Base-by-base conservation (phyloP, 495 filamentous ascomycete genomes). In the Acidomyces sp. region DNA sequence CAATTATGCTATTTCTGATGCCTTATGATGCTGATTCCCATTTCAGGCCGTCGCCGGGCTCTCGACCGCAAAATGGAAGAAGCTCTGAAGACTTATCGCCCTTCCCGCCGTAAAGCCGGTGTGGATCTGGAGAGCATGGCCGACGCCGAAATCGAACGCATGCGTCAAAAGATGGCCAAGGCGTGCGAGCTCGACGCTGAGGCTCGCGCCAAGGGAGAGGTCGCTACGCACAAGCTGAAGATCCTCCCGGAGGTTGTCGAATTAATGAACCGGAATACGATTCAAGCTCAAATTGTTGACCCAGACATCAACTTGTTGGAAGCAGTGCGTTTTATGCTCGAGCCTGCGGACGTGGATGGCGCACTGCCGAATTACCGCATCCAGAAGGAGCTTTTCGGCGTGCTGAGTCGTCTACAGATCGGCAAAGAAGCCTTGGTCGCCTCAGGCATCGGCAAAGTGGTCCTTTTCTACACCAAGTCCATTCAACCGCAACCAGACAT, bases 391-490 rank as follows among this genome's bases (percentile, higher is more conserved):
- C 73, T 99, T 41, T 85, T 99, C 62, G 72, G 74, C 25, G 76
- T 82, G 4, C 66, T 99, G 23, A 70, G 68, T 20, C 78, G 74
- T 48, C 70, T 99, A 0, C 82, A 84, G 10, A 84, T 95, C 53
- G 79, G 81, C 54, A 94, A 93, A 45, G 90, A 95, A 47, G 71
- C 80, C 4, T 68, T 99, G 32, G 71, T 88, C 26, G 83, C 83
- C 49, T 90, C 82, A 49, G 88, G 92, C 6, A 84, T 99, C 47
- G 92, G 92, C 52, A 96, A 94, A 55, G 82, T 99, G 21, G 77
- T 93, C 21, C 71, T 90, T 38, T 96, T 93, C 67, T 99, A 99
- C 64, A 95, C 85, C 26, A 85, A 87, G 62, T 87, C 80, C 69
- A 88, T 84, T 66, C 77, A 79, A 31, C 80, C 84, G 5, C 80